Evolutionary conservation across 73 alveolate genomes (phyloP).

Genomic region (Tetrahymena malaccensis): DNA sequence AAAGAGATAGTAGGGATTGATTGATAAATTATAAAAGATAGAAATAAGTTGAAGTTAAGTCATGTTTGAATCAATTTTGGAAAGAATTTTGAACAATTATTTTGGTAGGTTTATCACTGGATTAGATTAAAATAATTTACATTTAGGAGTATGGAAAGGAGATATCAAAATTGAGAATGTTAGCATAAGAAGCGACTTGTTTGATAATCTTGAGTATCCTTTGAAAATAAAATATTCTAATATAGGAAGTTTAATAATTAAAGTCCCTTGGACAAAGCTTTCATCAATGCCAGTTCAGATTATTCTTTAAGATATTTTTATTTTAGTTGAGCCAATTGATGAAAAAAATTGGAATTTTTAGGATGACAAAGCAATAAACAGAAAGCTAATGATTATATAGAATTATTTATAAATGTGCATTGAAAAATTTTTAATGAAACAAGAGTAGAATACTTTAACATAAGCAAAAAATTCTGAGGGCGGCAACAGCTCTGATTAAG

Average conservation of each 20-base stretch:
- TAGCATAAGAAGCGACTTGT: slow-evolving; percentile 61
- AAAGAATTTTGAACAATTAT: slow-evolving; percentile 67
- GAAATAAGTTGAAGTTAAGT: neutral
- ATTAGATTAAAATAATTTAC: slow-evolving; percentile 74
- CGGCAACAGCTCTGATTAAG: slow-evolving; percentile 13
- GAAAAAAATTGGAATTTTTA: slow-evolving; percentile 51
- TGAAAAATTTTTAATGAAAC: slow-evolving; percentile 27
- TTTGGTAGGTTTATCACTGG: slow-evolving; percentile 89
- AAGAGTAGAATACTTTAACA: slow-evolving; percentile 2
- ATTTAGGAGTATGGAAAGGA: slow-evolving; percentile 83
- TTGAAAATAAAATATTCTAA: slow-evolving; percentile 65
- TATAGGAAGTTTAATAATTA: slow-evolving; percentile 67
- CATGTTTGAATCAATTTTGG: slow-evolving; percentile 73
- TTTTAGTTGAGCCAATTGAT: slow-evolving; percentile 65
- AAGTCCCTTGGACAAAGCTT: slow-evolving; percentile 91
- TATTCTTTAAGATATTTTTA: slow-evolving; percentile 67
- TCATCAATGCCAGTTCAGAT: slow-evolving; percentile 90
- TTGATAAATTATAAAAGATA: too few relatives aligned
- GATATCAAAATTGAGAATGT: slow-evolving; percentile 81
- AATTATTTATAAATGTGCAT: neutral
- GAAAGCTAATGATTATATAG: neutral
- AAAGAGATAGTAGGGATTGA: neutral
- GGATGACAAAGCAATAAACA: slow-evolving; percentile 31
- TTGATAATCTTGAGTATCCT: slow-evolving; percentile 74
- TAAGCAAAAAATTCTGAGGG: neutral